Base-by-base conservation (phyloP, 257 asterid genomes). In the Nyctanthes arbortristis region DNA sequence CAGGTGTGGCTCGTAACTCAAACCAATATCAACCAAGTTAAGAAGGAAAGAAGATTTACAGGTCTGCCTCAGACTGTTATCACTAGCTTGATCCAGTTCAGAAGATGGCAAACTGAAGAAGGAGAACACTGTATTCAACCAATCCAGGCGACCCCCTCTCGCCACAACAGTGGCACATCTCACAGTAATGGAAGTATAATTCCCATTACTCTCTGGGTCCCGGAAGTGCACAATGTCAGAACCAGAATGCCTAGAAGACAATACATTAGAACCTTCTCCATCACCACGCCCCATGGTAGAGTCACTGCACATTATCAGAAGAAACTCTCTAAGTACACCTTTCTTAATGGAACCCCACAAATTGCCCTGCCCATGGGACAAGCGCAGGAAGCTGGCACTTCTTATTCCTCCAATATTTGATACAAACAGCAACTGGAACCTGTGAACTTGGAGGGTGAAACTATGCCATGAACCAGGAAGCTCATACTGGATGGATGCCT, bases 71-170 rank as follows among this genome's bases (percentile, higher is more conserved):
- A 39, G 75, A 80, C 61, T 73, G 66, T 63, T 61, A 63, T 79
- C 81, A 82, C 59, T 76, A 61, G 78, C 75, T 72, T 75, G 87
- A 62, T 77, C 88, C 79, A 72, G 35, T 70, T 81, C 87, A 66
- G 84, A 65, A 76, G 88, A 83, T 66, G 96, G 79, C 55, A 34
- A 69, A 77, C 67, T 67, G 81, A 94, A 91, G 77, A 89, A 88
- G 75, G 89, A 86, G 71, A 78, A 52, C 45, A 94, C 62, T 65
- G 88, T 25, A 55, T 68, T 86, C 80, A 89, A 82, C 99, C 99
- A 94, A 86, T 94, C 99, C 77, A 91, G 64, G 68, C 99, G 96
- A 69, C 97, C 97, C 65, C 97, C 99, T 54, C 67, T 61, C 45
- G 98, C 97, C 74, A 88, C 80, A 79, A 94, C 49, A 73, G 98